These are phyloP conservation scores for Zopfochytrium polystomum DNA, from an alignment of 371 early-diverging fungal species.

Conservation along the genomic window DNA sequence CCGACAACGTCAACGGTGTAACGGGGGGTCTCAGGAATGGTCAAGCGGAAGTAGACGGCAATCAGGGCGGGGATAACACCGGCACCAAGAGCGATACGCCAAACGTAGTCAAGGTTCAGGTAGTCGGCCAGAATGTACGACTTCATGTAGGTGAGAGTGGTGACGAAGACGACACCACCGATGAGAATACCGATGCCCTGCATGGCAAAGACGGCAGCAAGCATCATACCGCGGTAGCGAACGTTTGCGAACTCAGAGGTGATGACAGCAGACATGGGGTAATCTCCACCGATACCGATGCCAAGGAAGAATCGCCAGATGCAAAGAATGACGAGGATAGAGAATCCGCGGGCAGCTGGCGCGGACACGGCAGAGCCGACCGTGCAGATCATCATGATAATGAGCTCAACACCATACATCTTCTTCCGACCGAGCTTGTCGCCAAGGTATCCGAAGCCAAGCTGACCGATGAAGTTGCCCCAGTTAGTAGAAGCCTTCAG, in stretches of 20 bases:
- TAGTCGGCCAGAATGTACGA: conserved; percentile 57
- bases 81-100: too few relatives aligned
- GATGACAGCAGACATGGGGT: too few relatives aligned
- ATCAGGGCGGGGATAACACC: too few relatives aligned
- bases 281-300: too few relatives aligned
- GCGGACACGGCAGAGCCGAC: conserved; percentile 78
- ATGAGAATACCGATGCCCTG: too few relatives aligned
- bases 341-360: conserved; percentile 62
- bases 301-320: conserved; percentile 83
- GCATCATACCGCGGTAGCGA: conserved; percentile 76
- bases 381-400: conserved; percentile 61
- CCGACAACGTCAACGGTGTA: conserved; percentile 75
- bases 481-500: conserved; percentile 31
- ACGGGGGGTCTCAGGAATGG: too few relatives aligned
- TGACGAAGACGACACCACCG: too few relatives aligned
- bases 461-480: conserved; percentile 62
- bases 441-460: too few relatives aligned
- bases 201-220: conserved; percentile 81
- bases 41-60: too few relatives aligned
- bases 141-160: conserved; percentile 66
- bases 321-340: conserved; percentile 68
- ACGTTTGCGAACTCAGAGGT: too few relatives aligned
- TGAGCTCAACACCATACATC: conserved; percentile 73
- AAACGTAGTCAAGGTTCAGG: conserved; percentile 57
- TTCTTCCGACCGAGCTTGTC: conserved; percentile 69